Evolutionary conservation across 352 stramenopile genomes (phyloP).

Genomic region (Pythium apleroticum): DNA sequence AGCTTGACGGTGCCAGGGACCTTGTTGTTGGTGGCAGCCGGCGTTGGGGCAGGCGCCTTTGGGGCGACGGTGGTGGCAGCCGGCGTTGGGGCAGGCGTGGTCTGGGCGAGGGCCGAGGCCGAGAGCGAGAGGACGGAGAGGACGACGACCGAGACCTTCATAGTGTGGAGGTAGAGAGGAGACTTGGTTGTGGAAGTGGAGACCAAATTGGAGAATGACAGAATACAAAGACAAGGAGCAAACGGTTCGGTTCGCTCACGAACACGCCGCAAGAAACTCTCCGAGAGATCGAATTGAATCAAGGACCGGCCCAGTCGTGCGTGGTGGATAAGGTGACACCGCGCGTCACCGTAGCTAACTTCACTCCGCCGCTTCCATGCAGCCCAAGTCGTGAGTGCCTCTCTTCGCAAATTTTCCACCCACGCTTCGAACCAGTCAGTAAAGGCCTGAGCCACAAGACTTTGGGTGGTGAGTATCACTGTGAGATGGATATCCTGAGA

Average conservation of each 20-base stretch:
- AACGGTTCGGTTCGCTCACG: not conserved
- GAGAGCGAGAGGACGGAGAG: conserved; percentile 7
- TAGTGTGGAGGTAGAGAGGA: conserved; percentile 6
- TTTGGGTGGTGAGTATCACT: conserved; percentile 1
- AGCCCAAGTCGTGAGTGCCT: not conserved
- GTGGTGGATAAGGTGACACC: too few relatives aligned
- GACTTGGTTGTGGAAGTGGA: conserved; percentile 11
- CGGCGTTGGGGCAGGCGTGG: conserved; percentile 1
- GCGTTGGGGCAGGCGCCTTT: not conserved
- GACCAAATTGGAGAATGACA: conserved; percentile 18
- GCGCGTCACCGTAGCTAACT: too few relatives aligned
- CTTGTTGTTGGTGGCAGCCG: conserved; percentile 9
- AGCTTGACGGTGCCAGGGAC: not conserved
- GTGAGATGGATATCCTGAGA: conserved; percentile 7
- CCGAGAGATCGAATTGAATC: not conserved
- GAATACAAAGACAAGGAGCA: not conserved
- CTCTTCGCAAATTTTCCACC: conserved; percentile 4
- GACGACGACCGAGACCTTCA: conserved; percentile 13
- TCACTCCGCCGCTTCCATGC: not conserved
- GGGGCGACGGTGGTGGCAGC: not conserved
- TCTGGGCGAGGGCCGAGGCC: not conserved
- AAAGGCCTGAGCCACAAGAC: conserved; percentile 4
- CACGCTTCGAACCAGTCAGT: not conserved
- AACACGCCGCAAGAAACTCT: not conserved
- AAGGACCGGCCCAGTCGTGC: not conserved